Evolutionary conservation across 2,329 filamentous ascomycete species (phyloP).

Genomic region (Fusarium verticillioides): DNA sequence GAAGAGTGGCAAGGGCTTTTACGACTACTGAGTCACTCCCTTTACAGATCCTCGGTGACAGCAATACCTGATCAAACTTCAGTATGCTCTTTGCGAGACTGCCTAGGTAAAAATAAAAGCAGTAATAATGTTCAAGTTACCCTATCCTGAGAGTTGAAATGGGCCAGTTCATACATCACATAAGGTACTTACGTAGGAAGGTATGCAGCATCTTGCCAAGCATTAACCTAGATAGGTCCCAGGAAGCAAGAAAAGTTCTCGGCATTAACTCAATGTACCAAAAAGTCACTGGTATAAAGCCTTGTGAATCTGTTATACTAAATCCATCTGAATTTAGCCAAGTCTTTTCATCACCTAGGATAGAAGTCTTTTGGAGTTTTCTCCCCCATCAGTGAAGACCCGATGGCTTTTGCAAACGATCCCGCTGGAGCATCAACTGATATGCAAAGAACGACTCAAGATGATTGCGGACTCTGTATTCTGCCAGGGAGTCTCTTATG

Average conservation of each 20-base stretch:
- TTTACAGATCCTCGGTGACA: not conserved
- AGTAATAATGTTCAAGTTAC: not conserved
- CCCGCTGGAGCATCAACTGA: not conserved
- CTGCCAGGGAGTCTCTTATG: not conserved
- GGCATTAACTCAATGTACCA: not conserved
- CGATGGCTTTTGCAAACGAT: not conserved
- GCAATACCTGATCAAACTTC: not conserved
- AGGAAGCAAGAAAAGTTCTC: not conserved
- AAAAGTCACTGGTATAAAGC: not conserved
- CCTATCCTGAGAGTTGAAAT: not conserved
- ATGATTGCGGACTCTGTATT: not conserved
- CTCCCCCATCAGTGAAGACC: not conserved
- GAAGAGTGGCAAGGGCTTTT: slow-evolving; percentile 97
- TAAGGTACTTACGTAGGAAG: not conserved
- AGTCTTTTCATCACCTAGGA: not conserved
- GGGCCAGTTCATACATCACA: not conserved
- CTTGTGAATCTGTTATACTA: not conserved
- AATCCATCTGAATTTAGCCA: not conserved
- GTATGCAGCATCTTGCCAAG: not conserved
- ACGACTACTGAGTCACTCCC: slow-evolving; percentile 74
- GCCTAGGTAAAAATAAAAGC: not conserved
- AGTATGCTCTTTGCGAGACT: not conserved
- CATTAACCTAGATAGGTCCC: not conserved
- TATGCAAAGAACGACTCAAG: not conserved
- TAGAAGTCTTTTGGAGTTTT: not conserved